Percentiles rank a stretch among this genome's conserved stretches.
Evolutionary conservation across 1,284 basidiomycete species (phyloP).

Genomic region (Xerocomus amazonicus): DNA sequence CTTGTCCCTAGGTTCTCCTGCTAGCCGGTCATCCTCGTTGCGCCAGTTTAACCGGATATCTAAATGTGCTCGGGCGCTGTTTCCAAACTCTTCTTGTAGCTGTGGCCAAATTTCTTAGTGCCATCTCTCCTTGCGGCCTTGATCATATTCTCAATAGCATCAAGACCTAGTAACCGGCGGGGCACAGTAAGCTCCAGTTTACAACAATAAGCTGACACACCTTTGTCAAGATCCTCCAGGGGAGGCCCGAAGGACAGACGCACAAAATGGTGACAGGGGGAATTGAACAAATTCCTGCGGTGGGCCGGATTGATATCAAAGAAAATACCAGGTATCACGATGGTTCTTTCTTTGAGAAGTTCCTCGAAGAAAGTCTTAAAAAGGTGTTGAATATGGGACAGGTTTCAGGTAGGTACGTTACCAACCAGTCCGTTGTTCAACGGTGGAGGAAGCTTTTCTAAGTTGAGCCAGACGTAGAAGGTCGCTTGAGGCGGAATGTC

Average conservation of each 20-base stretch:
- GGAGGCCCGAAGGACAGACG: constrained; percentile 87
- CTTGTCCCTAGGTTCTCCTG: neutral
- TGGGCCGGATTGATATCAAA: constrained; percentile 89
- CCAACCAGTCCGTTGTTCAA: constrained; percentile 83
- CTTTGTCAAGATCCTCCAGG: constrained; percentile 77
- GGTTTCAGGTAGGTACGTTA: constrained; percentile 10
- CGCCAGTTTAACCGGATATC: neutral
- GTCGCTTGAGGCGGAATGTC: constrained; percentile 72
- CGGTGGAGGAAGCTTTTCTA: constrained; percentile 73
- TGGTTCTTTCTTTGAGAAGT: constrained; percentile 84
- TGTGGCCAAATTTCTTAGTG: constrained; percentile 58
- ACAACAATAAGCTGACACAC: constrained; percentile 32
- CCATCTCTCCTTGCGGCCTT: constrained; percentile 65
- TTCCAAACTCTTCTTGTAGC: constrained; percentile 62
- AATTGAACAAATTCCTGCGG: constrained; percentile 82
- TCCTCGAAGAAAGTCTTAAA: constrained; percentile 90
- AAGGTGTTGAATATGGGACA: neutral
- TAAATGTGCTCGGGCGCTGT: constrained; percentile 25
- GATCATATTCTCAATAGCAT: constrained; percentile 81
- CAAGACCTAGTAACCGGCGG: constrained; percentile 51
- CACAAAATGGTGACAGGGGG: constrained; percentile 88
- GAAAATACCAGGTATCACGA: constrained; percentile 88
- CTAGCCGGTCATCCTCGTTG: neutral
- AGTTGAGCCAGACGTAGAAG: constrained; percentile 91
- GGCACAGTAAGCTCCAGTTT: constrained; percentile 2